Evolutionary conservation across 148 eudicot genomes (phyloP).

Genomic region (Spergularia marina): DNA sequence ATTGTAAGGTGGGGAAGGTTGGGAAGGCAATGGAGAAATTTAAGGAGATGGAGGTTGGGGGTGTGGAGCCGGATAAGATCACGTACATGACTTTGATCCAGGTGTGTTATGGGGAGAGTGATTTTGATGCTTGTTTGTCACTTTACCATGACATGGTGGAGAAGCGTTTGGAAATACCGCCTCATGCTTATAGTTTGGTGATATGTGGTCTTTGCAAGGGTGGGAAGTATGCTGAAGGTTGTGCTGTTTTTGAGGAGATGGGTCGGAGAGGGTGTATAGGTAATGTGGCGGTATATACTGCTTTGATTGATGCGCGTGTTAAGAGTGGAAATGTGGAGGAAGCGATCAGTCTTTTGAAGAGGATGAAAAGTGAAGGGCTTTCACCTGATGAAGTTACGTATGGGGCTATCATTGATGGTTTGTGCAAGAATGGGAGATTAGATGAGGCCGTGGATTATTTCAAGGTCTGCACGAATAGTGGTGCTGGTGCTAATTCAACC

Average conservation of each 20-base stretch:
- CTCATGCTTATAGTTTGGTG: slow-evolving; percentile 89
- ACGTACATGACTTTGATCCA: slow-evolving; percentile 88
- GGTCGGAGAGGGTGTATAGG: slow-evolving; percentile 52
- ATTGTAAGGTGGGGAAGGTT: slow-evolving; percentile 69
- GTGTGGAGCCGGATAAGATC: slow-evolving; percentile 73
- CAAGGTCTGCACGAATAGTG: slow-evolving; percentile 45
- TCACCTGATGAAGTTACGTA: slow-evolving; percentile 79
- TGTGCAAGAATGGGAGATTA: slow-evolving; percentile 75
- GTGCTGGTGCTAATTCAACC: slow-evolving; percentile 49
- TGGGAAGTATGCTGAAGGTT: slow-evolving; percentile 62
- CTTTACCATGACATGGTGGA: slow-evolving; percentile 84
- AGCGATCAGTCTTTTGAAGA: slow-evolving; percentile 57
- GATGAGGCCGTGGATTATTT: slow-evolving; percentile 78
- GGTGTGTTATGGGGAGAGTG: slow-evolving; percentile 62
- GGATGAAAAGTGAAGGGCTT: slow-evolving; percentile 67
- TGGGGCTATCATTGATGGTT: slow-evolving; percentile 80
- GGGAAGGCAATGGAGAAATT: slow-evolving; percentile 66
- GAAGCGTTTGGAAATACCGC: slow-evolving; percentile 65
- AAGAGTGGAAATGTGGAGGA: slow-evolving; percentile 64
- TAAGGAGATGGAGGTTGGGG: slow-evolving; percentile 65
- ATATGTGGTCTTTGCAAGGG: slow-evolving; percentile 89
- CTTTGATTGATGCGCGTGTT: slow-evolving; percentile 67
- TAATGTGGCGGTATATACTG: slow-evolving; percentile 80
- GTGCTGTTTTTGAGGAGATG: slow-evolving; percentile 67
- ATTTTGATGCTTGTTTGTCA: slow-evolving; percentile 61